Percentiles rank a stretch among this genome's conserved stretches.
Conservation (phyloP, 495 filamentous ascomycete species). For the Penicillium cinerascens region DNA sequence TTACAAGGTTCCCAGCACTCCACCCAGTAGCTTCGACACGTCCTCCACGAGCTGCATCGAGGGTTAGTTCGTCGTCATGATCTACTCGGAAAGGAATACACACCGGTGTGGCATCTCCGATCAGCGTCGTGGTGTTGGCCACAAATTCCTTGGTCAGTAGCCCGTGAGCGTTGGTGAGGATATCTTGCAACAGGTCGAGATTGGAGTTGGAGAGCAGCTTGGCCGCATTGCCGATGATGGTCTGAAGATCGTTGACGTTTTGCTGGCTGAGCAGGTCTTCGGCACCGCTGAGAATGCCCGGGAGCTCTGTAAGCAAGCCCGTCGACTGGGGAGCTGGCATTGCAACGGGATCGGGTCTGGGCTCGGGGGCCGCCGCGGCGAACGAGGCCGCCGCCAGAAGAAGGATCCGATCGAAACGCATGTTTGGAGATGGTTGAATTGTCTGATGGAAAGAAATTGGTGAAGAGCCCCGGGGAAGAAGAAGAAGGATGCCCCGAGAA, state of each 20-base stretch:
- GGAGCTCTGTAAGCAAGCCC: slow-evolving; percentile 27
- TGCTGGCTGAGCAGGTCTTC: slow-evolving; percentile 34
- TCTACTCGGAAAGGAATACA: slow-evolving; percentile 12
- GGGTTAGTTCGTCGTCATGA: background rate
- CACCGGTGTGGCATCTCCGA: slow-evolving; percentile 52
- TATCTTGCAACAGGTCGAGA: slow-evolving; percentile 28
- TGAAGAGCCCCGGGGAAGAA: background rate
- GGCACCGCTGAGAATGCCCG: slow-evolving; percentile 21
- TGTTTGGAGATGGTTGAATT: slow-evolving; percentile 16
- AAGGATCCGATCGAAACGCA: slow-evolving; percentile 29
- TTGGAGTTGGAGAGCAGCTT: slow-evolving; percentile 30
- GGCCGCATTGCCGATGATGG: slow-evolving; percentile 32
- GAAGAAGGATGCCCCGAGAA: background rate
- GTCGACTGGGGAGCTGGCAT: slow-evolving; percentile 16
- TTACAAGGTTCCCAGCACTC: slow-evolving; percentile 23
- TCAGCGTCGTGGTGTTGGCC: slow-evolving; percentile 46
- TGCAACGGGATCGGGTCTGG: slow-evolving; percentile 29
- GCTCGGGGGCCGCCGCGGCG: slow-evolving; percentile 33
- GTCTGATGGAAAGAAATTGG: background rate
- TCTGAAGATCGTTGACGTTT: slow-evolving; percentile 43
- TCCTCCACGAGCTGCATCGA: slow-evolving; percentile 26
- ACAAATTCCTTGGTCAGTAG: slow-evolving; percentile 35
- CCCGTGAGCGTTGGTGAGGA: slow-evolving; percentile 31
- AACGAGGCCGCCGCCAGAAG: slow-evolving; percentile 30
- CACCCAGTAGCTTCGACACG: slow-evolving; percentile 33